A percentile compares a stretch with the other conserved stretches of the same genome.
Conservation (phyloP, 495 filamentous ascomycete species). For the Hypoxylon subgilvum region DNA sequence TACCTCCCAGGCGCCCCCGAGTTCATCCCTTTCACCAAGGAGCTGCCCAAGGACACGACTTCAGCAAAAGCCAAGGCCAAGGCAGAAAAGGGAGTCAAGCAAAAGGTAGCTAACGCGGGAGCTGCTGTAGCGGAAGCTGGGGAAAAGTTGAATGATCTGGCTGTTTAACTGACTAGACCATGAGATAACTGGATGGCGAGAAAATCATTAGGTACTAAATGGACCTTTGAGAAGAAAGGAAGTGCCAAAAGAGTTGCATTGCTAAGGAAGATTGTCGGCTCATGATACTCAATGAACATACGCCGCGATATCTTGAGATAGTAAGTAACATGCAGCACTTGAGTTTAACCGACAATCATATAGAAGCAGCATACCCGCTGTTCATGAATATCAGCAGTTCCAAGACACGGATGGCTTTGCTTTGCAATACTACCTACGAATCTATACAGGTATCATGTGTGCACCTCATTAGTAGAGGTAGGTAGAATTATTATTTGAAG, state of each 20-base stretch:
- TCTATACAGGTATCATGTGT: too few relatives aligned
- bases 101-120: constrained; percentile 26
- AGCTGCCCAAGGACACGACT: constrained; percentile 67
- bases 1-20: constrained; percentile 89
- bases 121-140: constrained; percentile 25
- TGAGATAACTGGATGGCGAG: too few relatives aligned
- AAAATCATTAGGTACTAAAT: too few relatives aligned
- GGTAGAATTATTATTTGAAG: too few relatives aligned
- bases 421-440: too few relatives aligned
- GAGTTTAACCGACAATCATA: background rate
- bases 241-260: background rate
- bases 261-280: constrained; percentile 1
- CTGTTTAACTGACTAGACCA: constrained; percentile 18
- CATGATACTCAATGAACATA: background rate
- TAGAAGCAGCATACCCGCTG: too few relatives aligned
- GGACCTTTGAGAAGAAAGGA: background rate
- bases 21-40: constrained; percentile 86
- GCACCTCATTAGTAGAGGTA: too few relatives aligned
- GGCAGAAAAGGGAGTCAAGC: constrained; percentile 30
- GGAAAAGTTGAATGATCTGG: constrained; percentile 34
- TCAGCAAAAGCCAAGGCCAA: constrained; percentile 52
- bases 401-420: too few relatives aligned
- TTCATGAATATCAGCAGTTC: too few relatives aligned
- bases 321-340: background rate
- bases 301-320: background rate